Conservation (phyloP, 2,329 filamentous ascomycete species). For the Clarireedia sp. region DNA sequence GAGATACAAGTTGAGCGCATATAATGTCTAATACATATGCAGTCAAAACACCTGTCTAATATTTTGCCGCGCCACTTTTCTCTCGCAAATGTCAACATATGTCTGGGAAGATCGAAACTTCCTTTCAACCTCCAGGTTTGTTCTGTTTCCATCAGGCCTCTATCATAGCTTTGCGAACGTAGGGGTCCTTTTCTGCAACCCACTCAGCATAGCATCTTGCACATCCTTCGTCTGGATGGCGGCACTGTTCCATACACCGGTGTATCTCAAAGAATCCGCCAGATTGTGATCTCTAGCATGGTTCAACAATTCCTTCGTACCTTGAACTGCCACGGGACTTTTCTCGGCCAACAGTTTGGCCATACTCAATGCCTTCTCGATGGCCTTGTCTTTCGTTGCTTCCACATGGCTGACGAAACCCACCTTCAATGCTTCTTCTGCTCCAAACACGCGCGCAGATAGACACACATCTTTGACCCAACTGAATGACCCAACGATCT, state of each 20-base stretch:
- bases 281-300: slow-evolving; percentile 72
- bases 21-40: too few species aligned
- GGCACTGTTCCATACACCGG: slow-evolving; percentile 77
- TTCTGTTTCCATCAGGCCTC: too few species aligned
- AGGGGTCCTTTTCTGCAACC: slow-evolving; percentile 69
- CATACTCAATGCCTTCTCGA: slow-evolving; percentile 55
- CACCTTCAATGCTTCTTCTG: slow-evolving; percentile 59
- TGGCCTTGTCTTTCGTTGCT: slow-evolving; percentile 52
- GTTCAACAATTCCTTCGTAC: slow-evolving; percentile 81
- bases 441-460: slow-evolving; percentile 60
- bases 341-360: slow-evolving; percentile 64
- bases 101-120: too few species aligned
- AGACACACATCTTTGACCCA: slow-evolving; percentile 77
- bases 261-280: slow-evolving; percentile 74
- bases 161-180: slow-evolving; percentile 56
- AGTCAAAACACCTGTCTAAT: too few species aligned
- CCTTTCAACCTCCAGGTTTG: too few species aligned
- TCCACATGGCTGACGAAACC: slow-evolving; percentile 64
- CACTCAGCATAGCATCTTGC: slow-evolving; percentile 63
- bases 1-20: too few species aligned
- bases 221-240: slow-evolving; percentile 78
- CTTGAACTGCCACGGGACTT: slow-evolving; percentile 80
- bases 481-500: slow-evolving; percentile 59
- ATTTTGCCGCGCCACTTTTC: too few species aligned
- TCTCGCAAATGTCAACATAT: too few species aligned